Conservation (phyloP, 2,329 filamentous ascomycete species). For the Phyllachora maydis region DNA sequence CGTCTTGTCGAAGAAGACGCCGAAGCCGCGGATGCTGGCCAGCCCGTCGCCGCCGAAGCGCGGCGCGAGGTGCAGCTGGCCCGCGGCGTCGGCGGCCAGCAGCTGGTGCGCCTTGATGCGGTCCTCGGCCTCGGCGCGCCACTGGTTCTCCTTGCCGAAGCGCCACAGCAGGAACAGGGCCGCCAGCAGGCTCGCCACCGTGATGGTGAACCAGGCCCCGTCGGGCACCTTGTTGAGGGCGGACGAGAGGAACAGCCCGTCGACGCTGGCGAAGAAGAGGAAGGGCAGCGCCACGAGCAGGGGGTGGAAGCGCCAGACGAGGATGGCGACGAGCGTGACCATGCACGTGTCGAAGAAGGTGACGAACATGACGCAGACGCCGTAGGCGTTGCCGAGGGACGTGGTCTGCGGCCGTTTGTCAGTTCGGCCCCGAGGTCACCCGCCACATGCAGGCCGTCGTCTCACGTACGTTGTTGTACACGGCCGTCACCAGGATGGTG, state of each 20-base stretch:
- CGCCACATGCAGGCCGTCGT: background rate
- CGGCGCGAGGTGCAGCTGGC: conserved; percentile 2
- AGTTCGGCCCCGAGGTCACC: conserved; percentile 1
- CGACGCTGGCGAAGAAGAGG: conserved; percentile 42
- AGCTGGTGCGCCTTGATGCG: conserved; percentile 25
- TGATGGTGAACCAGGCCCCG: conserved; percentile 61
- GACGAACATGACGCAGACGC: conserved; percentile 62
- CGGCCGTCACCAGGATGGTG: conserved; percentile 50
- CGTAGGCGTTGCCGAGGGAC: conserved; percentile 52
- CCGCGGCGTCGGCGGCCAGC: conserved; percentile 5
- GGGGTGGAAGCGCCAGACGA: conserved; percentile 47
- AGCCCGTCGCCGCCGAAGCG: conserved; percentile 20
- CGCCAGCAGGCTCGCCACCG: conserved; percentile 40
- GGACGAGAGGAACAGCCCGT: conserved; percentile 49
- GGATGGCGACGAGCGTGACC: conserved; percentile 48
- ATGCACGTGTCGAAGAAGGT: conserved; percentile 62
- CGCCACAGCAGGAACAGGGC: conserved; percentile 54
- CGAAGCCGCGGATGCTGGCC: conserved; percentile 32
- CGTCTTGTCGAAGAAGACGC: conserved; percentile 63
- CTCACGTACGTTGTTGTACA: conserved; percentile 43
- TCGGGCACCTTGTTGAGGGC: conserved; percentile 53
- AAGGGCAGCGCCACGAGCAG: conserved; percentile 39
- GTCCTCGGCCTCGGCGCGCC: conserved; percentile 46
- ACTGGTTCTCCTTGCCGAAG: conserved; percentile 61
- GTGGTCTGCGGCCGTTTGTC: conserved; percentile 26